Evolutionary conservation across 352 stramenopile genomes (phyloP).

Genomic region (Globisporangium okanoganense): DNA sequence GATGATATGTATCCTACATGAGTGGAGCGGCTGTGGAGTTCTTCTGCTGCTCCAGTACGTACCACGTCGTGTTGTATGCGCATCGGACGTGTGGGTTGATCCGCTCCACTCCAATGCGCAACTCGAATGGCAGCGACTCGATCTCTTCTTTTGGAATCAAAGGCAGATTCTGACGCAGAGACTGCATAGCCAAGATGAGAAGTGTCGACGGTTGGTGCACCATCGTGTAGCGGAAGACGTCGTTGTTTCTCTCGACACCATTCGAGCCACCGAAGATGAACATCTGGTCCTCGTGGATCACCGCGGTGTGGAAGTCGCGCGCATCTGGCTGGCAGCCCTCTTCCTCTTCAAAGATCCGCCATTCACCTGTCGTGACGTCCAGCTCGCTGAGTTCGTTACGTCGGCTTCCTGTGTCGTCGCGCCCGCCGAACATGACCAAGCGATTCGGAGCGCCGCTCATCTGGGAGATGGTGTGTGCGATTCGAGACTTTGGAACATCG

Average conservation of each 20-base stretch:
- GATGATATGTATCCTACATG: constrained; percentile 28
- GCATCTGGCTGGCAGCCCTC: constrained; percentile 65
- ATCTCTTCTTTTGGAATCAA: constrained; percentile 38
- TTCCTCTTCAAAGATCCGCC: constrained; percentile 56
- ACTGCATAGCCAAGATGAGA: constrained; percentile 66
- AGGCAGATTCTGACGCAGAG: constrained; percentile 43
- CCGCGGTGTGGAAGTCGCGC: constrained; percentile 77
- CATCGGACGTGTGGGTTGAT: constrained; percentile 70
- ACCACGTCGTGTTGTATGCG: constrained; percentile 67
- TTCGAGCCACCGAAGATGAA: constrained; percentile 85
- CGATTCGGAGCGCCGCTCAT: constrained; percentile 36
- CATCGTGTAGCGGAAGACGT: constrained; percentile 69
- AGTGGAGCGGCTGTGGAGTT: constrained; percentile 29
- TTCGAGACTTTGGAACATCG: constrained; percentile 64
- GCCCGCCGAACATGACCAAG: constrained; percentile 79
- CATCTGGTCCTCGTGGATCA: constrained; percentile 70
- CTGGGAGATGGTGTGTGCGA: constrained; percentile 75
- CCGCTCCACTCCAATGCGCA: constrained; percentile 57
- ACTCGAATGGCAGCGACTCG: constrained; percentile 50
- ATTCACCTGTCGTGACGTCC: constrained; percentile 56
- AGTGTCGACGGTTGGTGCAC: constrained; percentile 59
- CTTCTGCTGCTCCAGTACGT: constrained; percentile 46
- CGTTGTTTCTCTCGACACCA: constrained; percentile 78
- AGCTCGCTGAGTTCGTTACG: constrained; percentile 71
- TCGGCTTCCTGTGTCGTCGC: constrained; percentile 63